These are phyloP conservation scores for Capsicum baccatum DNA, from an alignment of 257 asterid genomes.

Conservation along the genomic window DNA sequence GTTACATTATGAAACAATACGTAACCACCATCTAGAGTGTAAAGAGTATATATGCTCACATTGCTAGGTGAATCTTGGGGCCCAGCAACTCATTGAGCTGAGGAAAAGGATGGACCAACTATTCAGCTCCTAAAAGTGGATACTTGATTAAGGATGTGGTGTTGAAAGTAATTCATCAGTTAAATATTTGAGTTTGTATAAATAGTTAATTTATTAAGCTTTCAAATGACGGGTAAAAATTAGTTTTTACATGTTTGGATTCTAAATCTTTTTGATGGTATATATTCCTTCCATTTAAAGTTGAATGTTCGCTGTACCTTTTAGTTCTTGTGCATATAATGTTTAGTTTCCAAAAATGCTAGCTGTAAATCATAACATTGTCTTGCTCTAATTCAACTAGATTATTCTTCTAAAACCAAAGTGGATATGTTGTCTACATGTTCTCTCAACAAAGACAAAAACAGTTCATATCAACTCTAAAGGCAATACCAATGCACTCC, in stretches of 20 bases:
- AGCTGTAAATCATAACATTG: neutral
- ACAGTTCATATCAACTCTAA: neutral
- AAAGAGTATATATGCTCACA: neutral
- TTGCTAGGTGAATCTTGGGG: constrained; percentile 18
- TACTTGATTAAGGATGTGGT: constrained; percentile 12
- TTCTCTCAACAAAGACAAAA: neutral
- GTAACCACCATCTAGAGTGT: too few species aligned
- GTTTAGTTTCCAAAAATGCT: neutral
- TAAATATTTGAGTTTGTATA: neutral
- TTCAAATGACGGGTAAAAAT: neutral
- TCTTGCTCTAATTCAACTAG: neutral
- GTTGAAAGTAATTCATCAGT: constrained; percentile 7
- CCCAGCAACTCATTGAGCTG: constrained; percentile 6
- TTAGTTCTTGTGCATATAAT: neutral
- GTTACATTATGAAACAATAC: too few species aligned
- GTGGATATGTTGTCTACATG: neutral
- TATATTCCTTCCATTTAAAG: constrained; percentile 19
- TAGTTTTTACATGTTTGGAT: constrained; percentile 10
- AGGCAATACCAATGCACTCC: neutral
- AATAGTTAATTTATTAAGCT: constrained; percentile 3
- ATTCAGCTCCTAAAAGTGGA: neutral
- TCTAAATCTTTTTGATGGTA: neutral
- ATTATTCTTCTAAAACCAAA: constrained; percentile 7
- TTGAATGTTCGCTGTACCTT: neutral
- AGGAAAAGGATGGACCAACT: constrained; percentile 13